Conservation (phyloP, 1,284 basidiomycete species). For the Microbotryum silenes-acaulis region DNA sequence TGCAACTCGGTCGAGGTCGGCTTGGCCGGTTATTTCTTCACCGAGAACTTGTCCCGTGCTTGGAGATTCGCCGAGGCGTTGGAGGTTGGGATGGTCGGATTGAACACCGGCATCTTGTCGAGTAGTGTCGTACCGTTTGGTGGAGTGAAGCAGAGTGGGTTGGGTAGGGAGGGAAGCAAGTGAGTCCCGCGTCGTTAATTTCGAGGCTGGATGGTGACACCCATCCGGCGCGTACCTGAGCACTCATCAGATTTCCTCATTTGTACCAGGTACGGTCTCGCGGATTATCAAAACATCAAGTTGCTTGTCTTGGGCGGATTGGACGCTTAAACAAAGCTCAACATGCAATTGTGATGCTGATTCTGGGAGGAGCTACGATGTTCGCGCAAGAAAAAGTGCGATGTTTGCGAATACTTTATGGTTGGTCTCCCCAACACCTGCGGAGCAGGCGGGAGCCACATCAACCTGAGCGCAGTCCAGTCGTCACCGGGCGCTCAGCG, state of each 20-base stretch:
- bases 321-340: not conserved
- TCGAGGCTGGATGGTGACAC: too few species aligned
- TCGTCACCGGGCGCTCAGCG: too few species aligned
- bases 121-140: slow-evolving; percentile 86
- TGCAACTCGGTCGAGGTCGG: slow-evolving; percentile 80
- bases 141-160: slow-evolving; percentile 76
- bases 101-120: slow-evolving; percentile 71
- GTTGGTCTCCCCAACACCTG: too few species aligned
- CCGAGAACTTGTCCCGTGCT: slow-evolving; percentile 75
- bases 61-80: slow-evolving; percentile 92
- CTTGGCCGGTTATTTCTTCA: slow-evolving; percentile 89
- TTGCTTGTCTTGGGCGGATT: slow-evolving; percentile 66
- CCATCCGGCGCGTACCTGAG: too few species aligned
- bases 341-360: too few species aligned
- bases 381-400: too few species aligned
- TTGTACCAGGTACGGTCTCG: slow-evolving; percentile 55
- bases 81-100: slow-evolving; percentile 82
- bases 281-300: slow-evolving; percentile 75
- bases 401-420: too few species aligned
- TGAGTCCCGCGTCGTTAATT: slow-evolving; percentile 29
- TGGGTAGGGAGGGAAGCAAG: slow-evolving; percentile 50
- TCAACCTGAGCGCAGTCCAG: too few species aligned
- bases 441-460: too few species aligned
- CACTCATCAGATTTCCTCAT: too few species aligned
- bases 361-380: too few species aligned